These are phyloP conservation scores for Aureobasidium sp. DNA, from an alignment of 2,329 filamentous ascomycete species.

Conservation along the genomic window DNA sequence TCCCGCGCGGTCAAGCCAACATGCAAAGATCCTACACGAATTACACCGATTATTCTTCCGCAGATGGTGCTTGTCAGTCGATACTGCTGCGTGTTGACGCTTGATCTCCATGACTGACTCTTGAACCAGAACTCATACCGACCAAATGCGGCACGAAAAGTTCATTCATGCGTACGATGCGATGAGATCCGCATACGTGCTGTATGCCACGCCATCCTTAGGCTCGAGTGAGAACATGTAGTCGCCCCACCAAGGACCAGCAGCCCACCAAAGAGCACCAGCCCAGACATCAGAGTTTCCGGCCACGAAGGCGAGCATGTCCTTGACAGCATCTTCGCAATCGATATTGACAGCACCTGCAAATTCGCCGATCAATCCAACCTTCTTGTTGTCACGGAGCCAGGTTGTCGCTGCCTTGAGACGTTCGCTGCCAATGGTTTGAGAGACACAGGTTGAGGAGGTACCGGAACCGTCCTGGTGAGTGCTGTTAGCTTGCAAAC, in stretches of 20 bases:
- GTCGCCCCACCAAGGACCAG: slow-evolving; percentile 40
- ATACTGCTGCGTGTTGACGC: background rate
- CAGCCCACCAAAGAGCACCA: slow-evolving; percentile 47
- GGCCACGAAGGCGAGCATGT: slow-evolving; percentile 40
- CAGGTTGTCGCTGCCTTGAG: slow-evolving; percentile 44
- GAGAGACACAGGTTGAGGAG: slow-evolving; percentile 38
- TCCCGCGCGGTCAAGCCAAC: background rate
- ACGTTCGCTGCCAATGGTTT: slow-evolving; percentile 46
- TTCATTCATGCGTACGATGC: background rate
- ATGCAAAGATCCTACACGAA: background rate
- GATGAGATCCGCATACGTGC: background rate
- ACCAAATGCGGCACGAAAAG: background rate
- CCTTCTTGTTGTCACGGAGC: slow-evolving; percentile 45
- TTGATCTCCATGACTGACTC: background rate
- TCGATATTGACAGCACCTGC: slow-evolving; percentile 43
- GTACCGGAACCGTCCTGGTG: slow-evolving; percentile 44
- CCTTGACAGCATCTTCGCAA: slow-evolving; percentile 42
- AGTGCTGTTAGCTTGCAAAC: background rate
- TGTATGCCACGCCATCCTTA: slow-evolving; percentile 1
- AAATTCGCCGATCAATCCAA: slow-evolving; percentile 46
- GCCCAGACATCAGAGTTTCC: slow-evolving; percentile 45
- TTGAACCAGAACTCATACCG: background rate
- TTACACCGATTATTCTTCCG: background rate
- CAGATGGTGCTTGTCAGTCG: background rate
- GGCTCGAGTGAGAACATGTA: slow-evolving; percentile 17